These are phyloP conservation scores for Stagonosporopsis cucurbitacearum DNA, from an alignment of 2,329 filamentous ascomycete species.

Conservation along the genomic window DNA sequence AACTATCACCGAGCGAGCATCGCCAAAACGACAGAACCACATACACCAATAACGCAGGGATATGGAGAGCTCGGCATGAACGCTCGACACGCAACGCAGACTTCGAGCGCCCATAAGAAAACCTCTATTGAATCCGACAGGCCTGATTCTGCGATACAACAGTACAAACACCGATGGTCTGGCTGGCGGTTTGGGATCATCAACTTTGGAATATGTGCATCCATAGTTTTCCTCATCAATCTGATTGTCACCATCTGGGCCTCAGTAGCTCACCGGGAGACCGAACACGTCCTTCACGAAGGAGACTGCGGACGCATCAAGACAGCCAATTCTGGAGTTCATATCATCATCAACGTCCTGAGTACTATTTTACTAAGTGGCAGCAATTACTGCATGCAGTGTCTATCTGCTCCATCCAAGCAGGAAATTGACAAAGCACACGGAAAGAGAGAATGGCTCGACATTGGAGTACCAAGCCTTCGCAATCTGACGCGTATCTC, in stretches of 20 bases:
- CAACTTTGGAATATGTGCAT: constrained; percentile 1
- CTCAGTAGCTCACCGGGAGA: not conserved
- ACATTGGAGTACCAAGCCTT: constrained; percentile 29
- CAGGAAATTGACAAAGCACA: constrained; percentile 58
- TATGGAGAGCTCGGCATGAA: not conserved
- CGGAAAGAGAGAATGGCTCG: constrained; percentile 12
- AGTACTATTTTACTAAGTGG: constrained; percentile 55
- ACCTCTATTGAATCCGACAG: not conserved
- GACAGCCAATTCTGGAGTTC: constrained; percentile 22
- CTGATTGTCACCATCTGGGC: constrained; percentile 4
- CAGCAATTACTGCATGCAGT: constrained; percentile 61
- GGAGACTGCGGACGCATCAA: constrained; percentile 2
- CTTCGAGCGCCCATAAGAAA: not conserved
- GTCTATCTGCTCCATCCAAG: constrained; percentile 57
- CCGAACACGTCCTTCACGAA: not conserved
- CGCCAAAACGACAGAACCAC: not conserved
- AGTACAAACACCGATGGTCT: not conserved
- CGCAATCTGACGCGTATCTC: constrained; percentile 26
- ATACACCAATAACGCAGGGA: not conserved
- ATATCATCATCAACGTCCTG: constrained; percentile 58
- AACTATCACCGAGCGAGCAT: not conserved
- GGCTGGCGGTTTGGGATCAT: constrained; percentile 1
- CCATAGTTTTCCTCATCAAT: constrained; percentile 3
- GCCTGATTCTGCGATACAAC: not conserved
- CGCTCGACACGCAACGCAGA: too few relatives aligned